A percentile compares a stretch with the other conserved stretches of the same genome.
These are phyloP conservation scores for Heimioporus sp. DNA, from an alignment of 768 basidiomycete genomes.

Conservation along the genomic window DNA sequence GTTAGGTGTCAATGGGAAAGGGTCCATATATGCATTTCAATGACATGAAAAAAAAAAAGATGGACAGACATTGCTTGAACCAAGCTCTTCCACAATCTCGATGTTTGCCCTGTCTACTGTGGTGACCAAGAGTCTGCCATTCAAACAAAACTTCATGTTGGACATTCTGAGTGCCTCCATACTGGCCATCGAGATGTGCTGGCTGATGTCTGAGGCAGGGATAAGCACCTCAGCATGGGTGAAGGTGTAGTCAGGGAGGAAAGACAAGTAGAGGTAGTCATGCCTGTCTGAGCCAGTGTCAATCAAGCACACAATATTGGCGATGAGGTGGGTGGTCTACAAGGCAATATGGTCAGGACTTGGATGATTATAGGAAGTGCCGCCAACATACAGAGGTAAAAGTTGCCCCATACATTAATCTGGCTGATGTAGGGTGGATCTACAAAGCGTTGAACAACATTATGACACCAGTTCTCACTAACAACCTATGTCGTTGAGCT, in stretches of 20 bases:
- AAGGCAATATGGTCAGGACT: background rate
- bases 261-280: constrained; percentile 83
- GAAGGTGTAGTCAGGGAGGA: constrained; percentile 95
- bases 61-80: constrained; percentile 88
- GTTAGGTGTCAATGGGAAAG: constrained; percentile 82
- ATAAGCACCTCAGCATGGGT: constrained; percentile 82
- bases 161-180: constrained; percentile 85
- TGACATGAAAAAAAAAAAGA: constrained; percentile 35
- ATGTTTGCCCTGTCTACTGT: constrained; percentile 96
- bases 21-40: too few species aligned
- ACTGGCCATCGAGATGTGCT: constrained; percentile 97
- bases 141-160: constrained; percentile 89
- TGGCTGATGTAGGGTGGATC: constrained; percentile 94
- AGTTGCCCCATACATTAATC: constrained; percentile 90
- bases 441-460: constrained; percentile 27
- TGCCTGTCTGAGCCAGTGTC: constrained; percentile 81
- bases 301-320: constrained; percentile 74
- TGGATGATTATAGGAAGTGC: background rate
- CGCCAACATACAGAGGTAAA: constrained; percentile 58
- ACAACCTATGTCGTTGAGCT: constrained; percentile 81
- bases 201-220: constrained; percentile 90
- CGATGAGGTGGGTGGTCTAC: constrained; percentile 89
- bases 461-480: background rate
- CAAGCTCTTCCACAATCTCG: constrained; percentile 95
- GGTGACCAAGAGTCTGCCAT: constrained; percentile 85